Base-by-base conservation (phyloP, 441 rosid species). In the Erodium chrysanthum region DNA sequence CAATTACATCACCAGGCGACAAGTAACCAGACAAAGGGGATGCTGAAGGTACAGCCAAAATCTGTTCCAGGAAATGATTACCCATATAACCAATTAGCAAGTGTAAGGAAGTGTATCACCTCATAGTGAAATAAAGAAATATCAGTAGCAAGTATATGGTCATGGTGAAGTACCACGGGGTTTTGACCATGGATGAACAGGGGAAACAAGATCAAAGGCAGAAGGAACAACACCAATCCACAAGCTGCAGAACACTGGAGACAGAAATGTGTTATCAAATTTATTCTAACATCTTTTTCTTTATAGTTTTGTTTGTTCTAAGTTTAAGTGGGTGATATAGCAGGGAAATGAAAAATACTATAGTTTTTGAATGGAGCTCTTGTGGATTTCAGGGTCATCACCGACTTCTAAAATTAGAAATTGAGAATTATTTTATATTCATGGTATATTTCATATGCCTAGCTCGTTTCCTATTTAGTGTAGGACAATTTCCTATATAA, bases 1-100 rank as follows among this genome's bases (percentile, higher is more conserved):
- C 70, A 12, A 93, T 84, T 23, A 78, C 77, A 86, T 93, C 95
- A 6, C 88, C 90, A 46, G 89, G 83, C 73, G 89, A 88, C 78
- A 93, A 76, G 74, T 86, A 84, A 60, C 89, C 86, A 35, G 78
- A 83, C 80, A 93, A 79, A 31, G 93, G 86, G 0, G 93, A 91
- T 5, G 78, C 20, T 58, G 80, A 75, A 70, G 87, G 88, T 65
- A 93, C 84, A 66, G 84, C 86, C 74, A 91, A 70, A 73, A 90
- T 88, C 98, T 93, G 70, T 74, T 61, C 46, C 69, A 71, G 23
- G 66, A 15, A 31, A 72, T 8, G 18, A 75, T 66, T 4, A 70
- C 31, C 35, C 33, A 66, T 33, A 21, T 46, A 46, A 46, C 54
- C 35, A 40, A 60, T 27, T 23, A 64, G 62, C 31, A 37, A 52